Conservation (phyloP, 2,329 filamentous ascomycete genomes). For the Chrysoporthe cubensis region DNA sequence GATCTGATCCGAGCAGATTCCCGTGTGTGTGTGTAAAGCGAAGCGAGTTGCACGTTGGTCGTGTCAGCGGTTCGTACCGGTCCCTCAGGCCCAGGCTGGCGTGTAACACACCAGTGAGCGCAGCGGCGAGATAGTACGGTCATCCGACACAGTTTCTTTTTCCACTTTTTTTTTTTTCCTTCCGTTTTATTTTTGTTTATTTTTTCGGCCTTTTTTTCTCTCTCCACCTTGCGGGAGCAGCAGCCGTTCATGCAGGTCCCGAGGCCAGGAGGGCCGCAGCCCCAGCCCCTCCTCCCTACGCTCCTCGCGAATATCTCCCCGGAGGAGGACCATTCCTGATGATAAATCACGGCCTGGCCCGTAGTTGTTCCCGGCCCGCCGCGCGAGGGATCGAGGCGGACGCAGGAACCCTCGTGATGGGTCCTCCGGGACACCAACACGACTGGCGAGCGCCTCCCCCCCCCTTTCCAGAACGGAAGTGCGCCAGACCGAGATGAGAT, state of each 20-base stretch:
- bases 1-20: constrained; percentile 16
- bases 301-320: neutral
- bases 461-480: neutral
- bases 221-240: neutral
- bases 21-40: neutral
- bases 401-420: neutral
- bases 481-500: constrained; percentile 8
- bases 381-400: too few species aligned
- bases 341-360: too few species aligned
- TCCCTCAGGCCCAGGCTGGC: neutral
- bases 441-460: too few species aligned
- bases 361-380: neutral
- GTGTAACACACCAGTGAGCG: constrained; percentile 1
- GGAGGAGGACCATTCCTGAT: too few species aligned
- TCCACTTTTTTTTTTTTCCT: too few species aligned
- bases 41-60: neutral
- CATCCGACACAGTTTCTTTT: constrained; percentile 5
- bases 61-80: constrained; percentile 2
- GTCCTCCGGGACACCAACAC: too few species aligned
- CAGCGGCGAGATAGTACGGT: neutral
- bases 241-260: constrained; percentile 8
- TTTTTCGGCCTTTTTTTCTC: too few species aligned
- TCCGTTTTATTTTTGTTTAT: too few species aligned
- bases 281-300: neutral
- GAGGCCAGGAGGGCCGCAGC: neutral